Base-by-base conservation (phyloP, 2,329 filamentous ascomycete species). In the Chrysoporthe austroafricana region DNA sequence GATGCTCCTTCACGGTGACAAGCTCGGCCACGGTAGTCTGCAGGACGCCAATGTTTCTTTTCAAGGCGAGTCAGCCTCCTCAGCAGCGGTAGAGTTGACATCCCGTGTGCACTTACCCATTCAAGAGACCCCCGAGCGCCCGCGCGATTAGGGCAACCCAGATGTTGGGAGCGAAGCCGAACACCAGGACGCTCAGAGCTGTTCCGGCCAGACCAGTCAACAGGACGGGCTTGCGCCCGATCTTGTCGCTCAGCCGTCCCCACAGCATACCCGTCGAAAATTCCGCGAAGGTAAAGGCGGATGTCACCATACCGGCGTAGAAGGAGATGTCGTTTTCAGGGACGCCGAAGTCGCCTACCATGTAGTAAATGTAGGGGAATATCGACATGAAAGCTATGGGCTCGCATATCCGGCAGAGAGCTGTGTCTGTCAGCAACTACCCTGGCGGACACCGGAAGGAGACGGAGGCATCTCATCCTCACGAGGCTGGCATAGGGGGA, bases 301-400 rank as follows among this genome's bases (percentile, higher is more conserved):
- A 97, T 0, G 95, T 98, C 70, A 98, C 94, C 89, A 97, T 92
- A 74, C 96, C 95, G 36, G 93, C 94, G 78, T 97, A 98, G 66
- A 97, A 88, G 16, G 94, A 92, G 73, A 97, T 96, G 76, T 91
- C 89, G 76, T 94, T 89, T 59, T 92, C 84, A 70, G 94, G 92
- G 76, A 97, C 90, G 75, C 92, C 85, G 80, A 98, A 98, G 70
- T 94, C 93, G 74, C 94, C 86, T 73, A 98, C 91, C 96, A 99
- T 98, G 83, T 92, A 95, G 83, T 97, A 98, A 73, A 97, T 94
- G 79, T 98, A 99, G 1, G 96, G 96, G 77, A 99, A 98, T 73
- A 98, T 97, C 64, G 94, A 97, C 93, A 97, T 98, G 85, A 99
- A 98, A 6, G 96, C 96, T 79, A 99, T 98, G 63, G 96, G 96